Base-by-base conservation (phyloP, 192 early-diverging fungal species). In the Backusella psychrophila region DNA sequence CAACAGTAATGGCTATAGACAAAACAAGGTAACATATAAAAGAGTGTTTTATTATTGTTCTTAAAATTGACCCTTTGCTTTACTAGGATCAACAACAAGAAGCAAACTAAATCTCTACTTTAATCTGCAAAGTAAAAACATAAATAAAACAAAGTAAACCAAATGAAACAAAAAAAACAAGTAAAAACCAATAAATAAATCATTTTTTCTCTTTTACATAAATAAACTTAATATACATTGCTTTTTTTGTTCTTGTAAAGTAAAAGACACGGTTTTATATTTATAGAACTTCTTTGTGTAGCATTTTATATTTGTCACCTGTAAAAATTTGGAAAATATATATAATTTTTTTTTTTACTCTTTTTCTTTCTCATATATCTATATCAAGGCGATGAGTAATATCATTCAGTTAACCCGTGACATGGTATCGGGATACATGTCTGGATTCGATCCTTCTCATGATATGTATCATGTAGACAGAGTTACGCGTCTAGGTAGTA, bases 381-480 rank as follows among this genome's bases (percentile, higher is more conserved):
- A 63, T 63, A 29, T 29, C 29, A 52, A 2, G 1, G 49, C 49
- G 1, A 76, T 66, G 44, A 46, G 29, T 9, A 23, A 66, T 15
- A 68, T 74, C 14, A 44, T 78, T 69, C 69, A 68, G 3, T 74
- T 80, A 31, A 86, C 91, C 14, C 85, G 87, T 49, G 49, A 66
- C 11, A 86, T 91, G 77, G 91, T 91, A 38, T 83, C 81, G 44
- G 83, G 84, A 42, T 91, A 90, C 69, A 93, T 93, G 91, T 75
- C 75, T 36, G 81, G 78, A 34, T 90, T 90, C 39, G 91, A 93
- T 69, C 89, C 89, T 67, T 93, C 91, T 2, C 91, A 93, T 75
- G 91, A 93, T 75, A 90, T 85, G 85, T 72, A 87, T 6, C 91
- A 93, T 80, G 89, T 93, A 5, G 84, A 91, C 71, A 86, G 91